phyloP scores from a whole-genome alignment of 495 filamentous ascomycete genomes.

The Pseudevernia furfuracea region DNA sequence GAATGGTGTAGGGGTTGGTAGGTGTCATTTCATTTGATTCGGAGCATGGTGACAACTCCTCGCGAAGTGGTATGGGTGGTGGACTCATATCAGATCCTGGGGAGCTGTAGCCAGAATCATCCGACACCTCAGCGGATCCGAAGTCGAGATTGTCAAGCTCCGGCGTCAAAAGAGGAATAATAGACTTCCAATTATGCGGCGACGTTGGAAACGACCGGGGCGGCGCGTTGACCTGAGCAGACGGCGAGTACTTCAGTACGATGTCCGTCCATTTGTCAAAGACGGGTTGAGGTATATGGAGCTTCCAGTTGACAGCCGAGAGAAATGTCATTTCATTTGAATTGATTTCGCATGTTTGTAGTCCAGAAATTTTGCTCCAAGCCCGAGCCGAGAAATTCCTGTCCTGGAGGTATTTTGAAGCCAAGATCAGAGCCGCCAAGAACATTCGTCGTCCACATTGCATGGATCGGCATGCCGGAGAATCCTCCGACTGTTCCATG shows the following conservation, averaged over 20 bases:
- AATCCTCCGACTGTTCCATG: constrained; percentile 75
- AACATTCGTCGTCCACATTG: constrained; percentile 98
- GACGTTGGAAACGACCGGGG: constrained; percentile 39
- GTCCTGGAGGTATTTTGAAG: constrained; percentile 96
- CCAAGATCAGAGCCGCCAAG: constrained; percentile 81
- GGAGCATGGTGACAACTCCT: constrained; percentile 29
- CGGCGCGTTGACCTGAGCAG: constrained; percentile 51
- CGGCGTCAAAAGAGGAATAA: constrained; percentile 72
- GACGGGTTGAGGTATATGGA: constrained; percentile 80
- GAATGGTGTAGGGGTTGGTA: constrained; percentile 39
- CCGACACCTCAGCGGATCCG: constrained; percentile 33
- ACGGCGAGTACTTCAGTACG: constrained; percentile 74
- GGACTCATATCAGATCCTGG: constrained; percentile 27
- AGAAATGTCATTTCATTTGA: constrained; percentile 93
- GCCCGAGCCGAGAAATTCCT: constrained; percentile 94
- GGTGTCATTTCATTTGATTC: constrained; percentile 40
- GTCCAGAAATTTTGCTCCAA: constrained; percentile 96
- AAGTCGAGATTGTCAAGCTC: constrained; percentile 58
- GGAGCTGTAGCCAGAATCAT: constrained; percentile 25
- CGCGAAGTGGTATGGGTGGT: constrained; percentile 22
- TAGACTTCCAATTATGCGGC: constrained; percentile 57
- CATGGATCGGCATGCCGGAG: constrained; percentile 66
- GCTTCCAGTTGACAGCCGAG: constrained; percentile 80
- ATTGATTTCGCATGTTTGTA: constrained; percentile 88
- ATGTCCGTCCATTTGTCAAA: constrained; percentile 93